phyloP scores from a whole-genome alignment of 192 early-diverging fungal species.

The Powellomyces hirtus region DNA sequence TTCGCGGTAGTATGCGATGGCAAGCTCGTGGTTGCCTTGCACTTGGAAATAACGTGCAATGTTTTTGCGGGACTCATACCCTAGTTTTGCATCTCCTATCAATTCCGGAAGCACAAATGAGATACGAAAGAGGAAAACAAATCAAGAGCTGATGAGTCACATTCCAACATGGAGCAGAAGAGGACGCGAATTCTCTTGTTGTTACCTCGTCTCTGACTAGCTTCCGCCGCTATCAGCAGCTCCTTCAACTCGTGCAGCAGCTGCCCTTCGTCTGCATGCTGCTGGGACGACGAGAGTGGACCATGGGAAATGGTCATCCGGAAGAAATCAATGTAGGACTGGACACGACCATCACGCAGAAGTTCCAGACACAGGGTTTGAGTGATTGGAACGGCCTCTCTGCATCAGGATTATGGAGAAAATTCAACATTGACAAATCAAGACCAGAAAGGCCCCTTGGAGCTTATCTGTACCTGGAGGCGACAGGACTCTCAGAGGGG shows the following conservation, averaged over 20 bases:
- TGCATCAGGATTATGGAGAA: no score
- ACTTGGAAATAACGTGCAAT: constrained; percentile 38
- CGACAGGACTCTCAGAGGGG: no score
- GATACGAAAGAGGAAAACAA: no score
- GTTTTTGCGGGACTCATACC: constrained; percentile 39
- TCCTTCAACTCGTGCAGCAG: constrained; percentile 27
- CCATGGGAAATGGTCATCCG: constrained; percentile 24
- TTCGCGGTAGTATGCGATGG: constrained; percentile 34
- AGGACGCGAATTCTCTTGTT: no score
- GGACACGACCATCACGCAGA: constrained; percentile 38
- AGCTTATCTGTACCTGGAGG: no score
- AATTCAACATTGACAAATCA: no score
- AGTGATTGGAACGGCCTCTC: constrained; percentile 5
- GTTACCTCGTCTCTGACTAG: constrained; percentile 20
- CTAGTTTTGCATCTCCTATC: background rate
- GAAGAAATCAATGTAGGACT: constrained; percentile 47
- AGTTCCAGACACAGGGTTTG: constrained; percentile 46
- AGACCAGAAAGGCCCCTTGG: no score
- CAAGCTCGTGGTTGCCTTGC: constrained; percentile 18
- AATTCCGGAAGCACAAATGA: no score
- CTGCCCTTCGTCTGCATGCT: no score
- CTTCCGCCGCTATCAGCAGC: constrained; percentile 40
- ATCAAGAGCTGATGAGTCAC: no score
- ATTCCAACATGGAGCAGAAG: no score
- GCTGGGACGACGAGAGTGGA: no score